phyloP scores from a whole-genome alignment of 2,329 filamentous ascomycete species.

The Sclerotinia trifoliorum region DNA sequence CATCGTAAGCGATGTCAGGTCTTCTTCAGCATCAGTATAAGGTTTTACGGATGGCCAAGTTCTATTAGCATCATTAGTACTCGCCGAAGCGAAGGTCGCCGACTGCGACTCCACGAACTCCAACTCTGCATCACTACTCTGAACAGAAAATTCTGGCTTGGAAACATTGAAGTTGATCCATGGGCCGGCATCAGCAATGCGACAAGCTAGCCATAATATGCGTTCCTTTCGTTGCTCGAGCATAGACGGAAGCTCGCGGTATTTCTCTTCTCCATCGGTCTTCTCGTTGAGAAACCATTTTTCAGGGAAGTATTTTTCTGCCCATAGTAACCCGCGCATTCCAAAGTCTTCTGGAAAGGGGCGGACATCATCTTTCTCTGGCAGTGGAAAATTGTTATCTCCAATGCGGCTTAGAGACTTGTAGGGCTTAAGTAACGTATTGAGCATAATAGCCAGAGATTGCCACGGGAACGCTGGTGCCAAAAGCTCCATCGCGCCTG shows the following conservation, averaged over 20 bases:
- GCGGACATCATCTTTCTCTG: conserved; percentile 31
- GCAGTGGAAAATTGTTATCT: conserved; percentile 26
- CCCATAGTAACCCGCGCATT: conserved; percentile 31
- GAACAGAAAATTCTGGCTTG: conserved; percentile 18
- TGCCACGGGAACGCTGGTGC: conserved; percentile 30
- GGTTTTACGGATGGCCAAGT: conserved; percentile 15
- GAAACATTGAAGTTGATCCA: conserved; percentile 22
- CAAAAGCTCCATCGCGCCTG: conserved; percentile 28
- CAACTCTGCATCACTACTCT: not conserved
- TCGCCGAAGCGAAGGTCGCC: conserved; percentile 19
- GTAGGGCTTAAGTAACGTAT: conserved; percentile 26
- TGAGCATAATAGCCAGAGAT: conserved; percentile 26
- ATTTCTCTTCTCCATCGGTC: conserved; percentile 36
- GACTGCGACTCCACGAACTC: conserved; percentile 9
- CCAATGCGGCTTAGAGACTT: conserved; percentile 25
- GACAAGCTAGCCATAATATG: conserved; percentile 32
- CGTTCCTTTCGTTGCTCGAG: conserved; percentile 33
- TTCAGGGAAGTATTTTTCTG: conserved; percentile 30
- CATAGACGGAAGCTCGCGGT: conserved; percentile 35
- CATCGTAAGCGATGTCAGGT: conserved; percentile 17
- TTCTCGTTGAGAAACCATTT: conserved; percentile 32
- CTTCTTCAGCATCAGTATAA: conserved; percentile 17
- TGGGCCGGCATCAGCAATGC: conserved; percentile 23
- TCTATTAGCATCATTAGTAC: not conserved
- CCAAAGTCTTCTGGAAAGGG: conserved; percentile 34